phyloP scores from a whole-genome alignment of 1,284 basidiomycete genomes.

The Malassezia restricta region DNA sequence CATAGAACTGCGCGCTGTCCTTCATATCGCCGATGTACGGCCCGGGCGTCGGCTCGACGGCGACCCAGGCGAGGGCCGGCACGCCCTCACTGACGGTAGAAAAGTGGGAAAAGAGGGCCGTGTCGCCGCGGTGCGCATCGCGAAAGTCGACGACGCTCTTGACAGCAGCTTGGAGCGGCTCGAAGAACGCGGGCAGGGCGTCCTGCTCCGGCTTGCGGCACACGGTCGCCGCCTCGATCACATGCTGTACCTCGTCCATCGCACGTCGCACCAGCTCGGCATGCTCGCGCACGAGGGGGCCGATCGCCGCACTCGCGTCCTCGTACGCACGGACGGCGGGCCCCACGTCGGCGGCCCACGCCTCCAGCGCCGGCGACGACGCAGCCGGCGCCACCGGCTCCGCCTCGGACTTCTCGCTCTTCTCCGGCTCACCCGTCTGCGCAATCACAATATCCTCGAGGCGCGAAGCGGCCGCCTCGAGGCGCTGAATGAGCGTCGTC shows the following conservation, averaged over 20 bases:
- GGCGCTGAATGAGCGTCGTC: conserved; percentile 42
- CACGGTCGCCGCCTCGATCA: conserved; percentile 59
- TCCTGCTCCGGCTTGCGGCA: conserved; percentile 62
- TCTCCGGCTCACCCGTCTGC: conserved; percentile 2
- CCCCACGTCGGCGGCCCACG: conserved; percentile 30
- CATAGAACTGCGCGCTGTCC: conserved; percentile 79
- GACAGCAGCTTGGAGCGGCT: conserved; percentile 63
- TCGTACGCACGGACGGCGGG: conserved; percentile 63
- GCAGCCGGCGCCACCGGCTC: background rate
- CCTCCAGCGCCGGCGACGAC: background rate
- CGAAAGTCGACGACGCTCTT: conserved; percentile 65
- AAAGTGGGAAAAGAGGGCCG: conserved; percentile 71
- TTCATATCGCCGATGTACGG: conserved; percentile 73
- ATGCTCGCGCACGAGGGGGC: conserved; percentile 55
- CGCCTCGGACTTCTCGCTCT: background rate
- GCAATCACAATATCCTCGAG: conserved; percentile 74
- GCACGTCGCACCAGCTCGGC: conserved; percentile 42
- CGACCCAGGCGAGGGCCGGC: conserved; percentile 81
- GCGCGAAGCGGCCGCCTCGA: conserved; percentile 79
- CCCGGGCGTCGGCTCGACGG: conserved; percentile 66
- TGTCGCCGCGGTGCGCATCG: conserved; percentile 67
- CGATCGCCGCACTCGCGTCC: conserved; percentile 61
- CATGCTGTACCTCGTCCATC: conserved; percentile 58
- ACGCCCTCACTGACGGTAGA: conserved; percentile 70
- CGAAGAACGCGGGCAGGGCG: conserved; percentile 55